Conservation (phyloP, 1,139 yeast species). For the Starmera stellimalicola region DNA sequence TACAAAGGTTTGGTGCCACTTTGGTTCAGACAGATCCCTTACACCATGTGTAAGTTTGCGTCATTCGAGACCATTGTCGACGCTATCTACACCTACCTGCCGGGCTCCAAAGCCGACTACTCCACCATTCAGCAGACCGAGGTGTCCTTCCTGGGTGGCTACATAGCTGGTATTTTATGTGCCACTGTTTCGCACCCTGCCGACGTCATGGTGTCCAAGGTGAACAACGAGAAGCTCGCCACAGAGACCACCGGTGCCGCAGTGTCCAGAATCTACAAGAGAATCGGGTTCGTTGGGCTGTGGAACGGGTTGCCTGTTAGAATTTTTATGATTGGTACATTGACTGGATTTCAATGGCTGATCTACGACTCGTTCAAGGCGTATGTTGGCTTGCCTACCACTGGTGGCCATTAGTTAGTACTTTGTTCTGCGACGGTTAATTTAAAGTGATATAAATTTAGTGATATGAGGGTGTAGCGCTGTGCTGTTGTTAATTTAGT, state of each 20-base stretch:
- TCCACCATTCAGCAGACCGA: slow-evolving; percentile 71
- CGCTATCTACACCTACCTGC: slow-evolving; percentile 47
- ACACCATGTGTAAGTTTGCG: slow-evolving; percentile 94
- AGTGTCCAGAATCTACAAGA: slow-evolving; percentile 58
- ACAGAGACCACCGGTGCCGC: slow-evolving; percentile 63
- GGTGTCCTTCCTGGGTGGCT: slow-evolving; percentile 88
- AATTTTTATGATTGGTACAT: slow-evolving; percentile 92
- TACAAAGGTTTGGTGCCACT: slow-evolving; percentile 85
- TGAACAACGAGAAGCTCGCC: slow-evolving; percentile 64
- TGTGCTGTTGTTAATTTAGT: too few species aligned
- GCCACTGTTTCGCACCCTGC: slow-evolving; percentile 95
- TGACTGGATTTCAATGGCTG: slow-evolving; percentile 95
- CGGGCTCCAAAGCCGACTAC: slow-evolving; percentile 45
- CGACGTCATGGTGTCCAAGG: slow-evolving; percentile 92
- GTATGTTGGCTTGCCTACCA: slow-evolving; percentile 82
- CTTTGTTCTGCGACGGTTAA: too few species aligned
- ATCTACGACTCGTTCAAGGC: slow-evolving; percentile 92
- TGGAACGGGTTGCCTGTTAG: slow-evolving; percentile 95
- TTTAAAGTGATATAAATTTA: too few species aligned
- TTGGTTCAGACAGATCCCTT: slow-evolving; percentile 93
- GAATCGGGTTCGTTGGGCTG: slow-evolving; percentile 80
- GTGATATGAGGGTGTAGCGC: too few species aligned
- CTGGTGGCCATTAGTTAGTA: slow-evolving; percentile 69
- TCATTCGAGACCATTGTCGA: slow-evolving; percentile 86
- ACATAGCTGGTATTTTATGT: slow-evolving; percentile 93